Percentiles rank a stretch among this genome's conserved stretches.
phyloP scores from a whole-genome alignment of 306 rosid genomes.

The Prunus davidiana region DNA sequence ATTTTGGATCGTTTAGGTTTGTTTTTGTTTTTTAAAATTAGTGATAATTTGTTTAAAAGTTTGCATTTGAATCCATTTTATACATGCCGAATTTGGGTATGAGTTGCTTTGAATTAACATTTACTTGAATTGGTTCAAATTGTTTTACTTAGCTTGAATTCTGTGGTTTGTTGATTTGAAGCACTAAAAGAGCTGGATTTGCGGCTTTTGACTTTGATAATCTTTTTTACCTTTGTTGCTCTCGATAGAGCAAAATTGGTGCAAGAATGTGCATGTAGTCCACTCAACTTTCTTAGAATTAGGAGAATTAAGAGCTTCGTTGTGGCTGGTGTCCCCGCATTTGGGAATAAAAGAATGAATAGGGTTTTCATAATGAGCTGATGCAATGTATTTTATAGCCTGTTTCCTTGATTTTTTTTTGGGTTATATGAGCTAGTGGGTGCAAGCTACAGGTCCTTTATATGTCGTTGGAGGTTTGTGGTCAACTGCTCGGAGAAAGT shows the following conservation, averaged over 20 bases:
- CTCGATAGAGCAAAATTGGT: not conserved
- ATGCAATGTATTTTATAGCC: slow-evolving; percentile 3
- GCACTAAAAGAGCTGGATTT: not conserved
- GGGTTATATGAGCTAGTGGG: not conserved
- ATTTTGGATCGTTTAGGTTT: not conserved
- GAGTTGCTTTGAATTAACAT: not conserved
- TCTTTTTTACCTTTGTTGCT: not conserved
- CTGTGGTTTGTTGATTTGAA: not conserved
- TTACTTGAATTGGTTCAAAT: not conserved
- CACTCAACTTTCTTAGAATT: not conserved
- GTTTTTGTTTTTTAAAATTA: not conserved
- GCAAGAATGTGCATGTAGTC: not conserved
- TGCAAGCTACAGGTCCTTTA: not conserved
- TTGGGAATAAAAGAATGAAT: not conserved
- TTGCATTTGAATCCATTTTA: not conserved
- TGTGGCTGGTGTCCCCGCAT: not conserved
- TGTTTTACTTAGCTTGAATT: not conserved
- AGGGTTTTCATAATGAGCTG: not conserved
- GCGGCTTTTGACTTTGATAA: not conserved
- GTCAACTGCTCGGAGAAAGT: not conserved
- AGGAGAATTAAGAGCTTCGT: not conserved
- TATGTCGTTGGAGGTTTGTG: not conserved
- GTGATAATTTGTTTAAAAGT: not conserved
- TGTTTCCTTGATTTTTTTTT: not conserved
- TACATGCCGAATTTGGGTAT: not conserved